Conservation (phyloP, 1,139 yeast species). For the Suhomyces choctaworum region DNA sequence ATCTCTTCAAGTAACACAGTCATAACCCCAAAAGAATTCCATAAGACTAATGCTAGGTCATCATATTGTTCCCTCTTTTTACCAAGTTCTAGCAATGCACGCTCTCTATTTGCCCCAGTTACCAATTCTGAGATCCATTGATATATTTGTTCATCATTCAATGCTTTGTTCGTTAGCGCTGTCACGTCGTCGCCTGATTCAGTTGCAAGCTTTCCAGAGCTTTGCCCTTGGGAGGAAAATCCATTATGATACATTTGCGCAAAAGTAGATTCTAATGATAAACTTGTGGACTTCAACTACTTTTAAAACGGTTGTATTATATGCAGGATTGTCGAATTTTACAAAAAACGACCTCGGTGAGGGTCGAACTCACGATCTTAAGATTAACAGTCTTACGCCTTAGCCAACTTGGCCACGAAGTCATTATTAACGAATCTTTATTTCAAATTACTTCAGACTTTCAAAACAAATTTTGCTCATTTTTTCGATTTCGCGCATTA, state of each 20-base stretch:
- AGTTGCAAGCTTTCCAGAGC: neutral
- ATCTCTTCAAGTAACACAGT: constrained; percentile 88
- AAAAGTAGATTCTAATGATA: neutral
- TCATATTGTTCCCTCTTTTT: constrained; percentile 94
- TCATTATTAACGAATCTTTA: too few relatives aligned
- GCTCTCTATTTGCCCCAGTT: constrained; percentile 87
- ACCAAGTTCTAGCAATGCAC: constrained; percentile 87
- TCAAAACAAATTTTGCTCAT: too few relatives aligned
- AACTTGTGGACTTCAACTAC: constrained; percentile 1
- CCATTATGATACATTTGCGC: constrained; percentile 7
- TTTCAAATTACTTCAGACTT: too few relatives aligned
- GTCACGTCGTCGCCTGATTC: constrained; percentile 7
- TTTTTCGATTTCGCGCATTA: too few relatives aligned
- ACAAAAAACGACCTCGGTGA: constrained; percentile 40
- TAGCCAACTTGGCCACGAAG: constrained; percentile 60
- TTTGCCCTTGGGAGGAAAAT: constrained; percentile 2
- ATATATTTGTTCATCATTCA: constrained; percentile 83
- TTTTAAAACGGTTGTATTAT: too few relatives aligned
- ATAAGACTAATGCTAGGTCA: constrained; percentile 85
- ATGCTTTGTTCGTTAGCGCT: constrained; percentile 47
- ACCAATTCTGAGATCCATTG: constrained; percentile 89
- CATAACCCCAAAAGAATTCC: constrained; percentile 98
- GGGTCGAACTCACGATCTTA: constrained; percentile 49
- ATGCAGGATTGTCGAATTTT: constrained; percentile 4
- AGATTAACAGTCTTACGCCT: constrained; percentile 58